Evolutionary conservation across 2,329 filamentous ascomycete species (phyloP).

Genomic region (Annulohypoxylon truncatum): DNA sequence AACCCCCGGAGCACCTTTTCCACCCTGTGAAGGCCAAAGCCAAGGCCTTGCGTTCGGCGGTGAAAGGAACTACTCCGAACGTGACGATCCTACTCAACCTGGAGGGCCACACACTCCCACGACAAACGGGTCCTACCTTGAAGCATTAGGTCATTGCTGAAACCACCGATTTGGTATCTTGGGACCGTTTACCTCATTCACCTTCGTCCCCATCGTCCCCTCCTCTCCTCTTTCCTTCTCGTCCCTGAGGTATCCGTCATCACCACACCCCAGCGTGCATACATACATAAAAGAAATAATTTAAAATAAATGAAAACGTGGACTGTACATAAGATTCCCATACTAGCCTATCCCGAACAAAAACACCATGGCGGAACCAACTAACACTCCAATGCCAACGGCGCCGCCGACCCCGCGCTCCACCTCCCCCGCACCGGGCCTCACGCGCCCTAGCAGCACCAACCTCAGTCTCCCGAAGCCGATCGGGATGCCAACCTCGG

Average conservation of each 20-base stretch:
- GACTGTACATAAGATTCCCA: constrained; percentile 7
- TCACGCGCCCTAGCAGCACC: constrained; percentile 43
- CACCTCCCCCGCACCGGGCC: constrained; percentile 53
- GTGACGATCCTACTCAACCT: constrained; percentile 40
- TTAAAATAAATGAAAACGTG: background rate
- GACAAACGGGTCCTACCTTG: constrained; percentile 32
- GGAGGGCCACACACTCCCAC: constrained; percentile 20
- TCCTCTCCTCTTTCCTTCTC: background rate
- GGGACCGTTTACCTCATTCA: constrained; percentile 4
- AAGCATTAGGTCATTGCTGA: constrained; percentile 1
- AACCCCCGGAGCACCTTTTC: constrained; percentile 25
- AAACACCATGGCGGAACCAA: constrained; percentile 58
- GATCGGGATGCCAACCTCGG: constrained; percentile 20
- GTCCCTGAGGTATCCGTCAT: background rate
- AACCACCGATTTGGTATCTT: constrained; percentile 19
- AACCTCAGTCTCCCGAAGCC: constrained; percentile 34
- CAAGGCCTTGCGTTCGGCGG: constrained; percentile 38
- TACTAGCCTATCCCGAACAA: background rate
- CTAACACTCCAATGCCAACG: constrained; percentile 59
- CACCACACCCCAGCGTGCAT: background rate
- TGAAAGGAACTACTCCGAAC: constrained; percentile 38
- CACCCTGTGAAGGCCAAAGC: constrained; percentile 17
- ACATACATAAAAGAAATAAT: background rate
- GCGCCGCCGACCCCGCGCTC: constrained; percentile 58
- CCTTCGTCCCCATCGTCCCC: background rate